A percentile compares a stretch with the other conserved stretches of the same genome.
Conservation (phyloP, 208 protist genomes). For the Tritrichomonas foetus region DNA sequence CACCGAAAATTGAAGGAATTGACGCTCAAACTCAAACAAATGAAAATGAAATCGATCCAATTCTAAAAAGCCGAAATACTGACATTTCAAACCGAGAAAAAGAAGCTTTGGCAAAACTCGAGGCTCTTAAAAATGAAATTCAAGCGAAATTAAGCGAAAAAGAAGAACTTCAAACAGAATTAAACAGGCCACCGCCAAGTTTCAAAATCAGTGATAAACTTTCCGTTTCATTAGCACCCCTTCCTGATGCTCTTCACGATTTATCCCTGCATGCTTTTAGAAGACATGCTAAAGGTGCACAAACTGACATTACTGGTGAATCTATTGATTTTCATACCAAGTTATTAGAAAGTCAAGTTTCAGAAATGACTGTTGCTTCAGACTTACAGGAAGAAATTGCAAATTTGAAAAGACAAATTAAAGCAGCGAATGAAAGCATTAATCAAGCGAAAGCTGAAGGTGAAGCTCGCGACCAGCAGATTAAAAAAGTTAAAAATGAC, state of each 20-base stretch:
- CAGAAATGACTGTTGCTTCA: neutral
- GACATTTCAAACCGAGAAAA: neutral
- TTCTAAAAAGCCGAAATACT: neutral
- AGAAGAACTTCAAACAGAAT: too few relatives aligned
- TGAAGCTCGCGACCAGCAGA: neutral
- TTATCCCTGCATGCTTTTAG: neutral
- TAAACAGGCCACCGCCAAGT: too few relatives aligned
- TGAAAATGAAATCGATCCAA: neutral
- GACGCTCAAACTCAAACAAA: neutral
- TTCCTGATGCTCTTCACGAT: conserved; percentile 17
- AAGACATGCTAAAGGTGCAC: neutral
- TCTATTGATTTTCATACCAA: neutral
- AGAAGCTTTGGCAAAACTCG: neutral
- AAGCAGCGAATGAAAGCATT: neutral
- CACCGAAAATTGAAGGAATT: neutral
- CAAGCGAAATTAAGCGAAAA: neutral
- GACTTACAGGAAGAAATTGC: neutral
- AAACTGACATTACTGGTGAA: neutral
- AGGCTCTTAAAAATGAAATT: neutral
- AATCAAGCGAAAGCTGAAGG: neutral
- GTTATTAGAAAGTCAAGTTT: neutral
- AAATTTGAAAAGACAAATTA: neutral
- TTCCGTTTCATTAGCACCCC: neutral
- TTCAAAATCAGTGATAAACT: neutral
- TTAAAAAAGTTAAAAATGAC: neutral